Percentiles rank a stretch among this genome's conserved stretches.
Evolutionary conservation across 331 rosid species (phyloP).

Genomic region (Prunus yedoensis): DNA sequence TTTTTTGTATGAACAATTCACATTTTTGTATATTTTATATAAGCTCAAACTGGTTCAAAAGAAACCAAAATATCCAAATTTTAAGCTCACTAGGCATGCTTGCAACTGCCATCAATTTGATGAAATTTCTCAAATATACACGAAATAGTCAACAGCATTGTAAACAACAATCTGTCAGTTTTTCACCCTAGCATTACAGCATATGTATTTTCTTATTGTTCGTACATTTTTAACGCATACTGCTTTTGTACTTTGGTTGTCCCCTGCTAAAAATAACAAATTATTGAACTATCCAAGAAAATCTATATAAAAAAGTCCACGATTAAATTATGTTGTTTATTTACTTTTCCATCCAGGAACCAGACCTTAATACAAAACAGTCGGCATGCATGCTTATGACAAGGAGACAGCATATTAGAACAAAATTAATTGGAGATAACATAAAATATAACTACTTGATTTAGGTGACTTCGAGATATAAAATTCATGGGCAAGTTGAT

Average conservation of each 20-base stretch:
- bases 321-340: too few relatives aligned
- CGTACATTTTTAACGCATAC: background rate
- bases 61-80: background rate
- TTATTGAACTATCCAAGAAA: too few relatives aligned
- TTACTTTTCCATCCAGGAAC: too few relatives aligned
- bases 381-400: background rate
- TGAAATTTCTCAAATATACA: background rate
- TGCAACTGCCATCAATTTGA: slow-evolving; percentile 1
- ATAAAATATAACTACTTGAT: too few relatives aligned
- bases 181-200: background rate
- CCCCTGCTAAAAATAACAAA: background rate
- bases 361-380: background rate
- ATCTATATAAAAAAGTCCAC: too few relatives aligned
- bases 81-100: background rate
- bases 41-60: background rate
- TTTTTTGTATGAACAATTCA: background rate
- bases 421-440: background rate
- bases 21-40: background rate
- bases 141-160: background rate
- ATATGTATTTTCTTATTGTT: background rate
- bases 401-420: background rate
- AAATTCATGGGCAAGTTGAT: too few relatives aligned
- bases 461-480: too few relatives aligned
- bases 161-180: background rate
- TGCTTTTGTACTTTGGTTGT: background rate